Evolutionary conservation across 2,329 filamentous ascomycete species (phyloP).

Genomic region (Seiridium unicorne): DNA sequence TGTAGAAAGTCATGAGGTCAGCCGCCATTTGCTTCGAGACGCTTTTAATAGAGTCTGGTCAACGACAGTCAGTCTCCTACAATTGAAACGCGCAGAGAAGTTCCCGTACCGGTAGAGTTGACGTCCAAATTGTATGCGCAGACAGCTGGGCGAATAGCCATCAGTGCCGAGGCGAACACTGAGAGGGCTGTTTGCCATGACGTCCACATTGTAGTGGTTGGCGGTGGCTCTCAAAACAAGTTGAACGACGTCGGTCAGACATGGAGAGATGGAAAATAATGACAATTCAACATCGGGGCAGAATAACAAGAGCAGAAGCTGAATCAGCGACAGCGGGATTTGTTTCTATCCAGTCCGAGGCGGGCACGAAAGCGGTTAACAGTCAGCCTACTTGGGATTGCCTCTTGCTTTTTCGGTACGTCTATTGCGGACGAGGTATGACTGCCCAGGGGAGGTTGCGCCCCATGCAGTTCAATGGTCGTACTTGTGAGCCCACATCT

Average conservation of each 20-base stretch:
- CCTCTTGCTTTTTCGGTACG: not conserved
- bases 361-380: not conserved
- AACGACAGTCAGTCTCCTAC: not conserved
- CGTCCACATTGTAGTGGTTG: constrained; percentile 17
- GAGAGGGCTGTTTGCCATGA: constrained; percentile 17
- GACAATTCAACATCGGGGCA: too few species aligned
- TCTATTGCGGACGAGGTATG: not conserved
- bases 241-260: not conserved
- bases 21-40: constrained; percentile 49
- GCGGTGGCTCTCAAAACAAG: constrained; percentile 8
- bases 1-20: constrained; percentile 49
- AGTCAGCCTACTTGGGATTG: not conserved
- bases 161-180: constrained; percentile 15
- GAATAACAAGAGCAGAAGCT: not conserved
- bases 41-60: constrained; percentile 46
- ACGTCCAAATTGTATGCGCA: constrained; percentile 24
- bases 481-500: not conserved
- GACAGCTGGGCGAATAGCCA: constrained; percentile 8
- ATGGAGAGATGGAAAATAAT: too few species aligned
- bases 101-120: constrained; percentile 21
- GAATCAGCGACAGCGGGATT: not conserved
- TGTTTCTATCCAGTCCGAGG: not conserved
- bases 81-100: not conserved
- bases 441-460: not conserved
- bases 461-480: not conserved